phyloP scores from a whole-genome alignment of 257 asterid genomes.

The Solanum lycopersicoides region DNA sequence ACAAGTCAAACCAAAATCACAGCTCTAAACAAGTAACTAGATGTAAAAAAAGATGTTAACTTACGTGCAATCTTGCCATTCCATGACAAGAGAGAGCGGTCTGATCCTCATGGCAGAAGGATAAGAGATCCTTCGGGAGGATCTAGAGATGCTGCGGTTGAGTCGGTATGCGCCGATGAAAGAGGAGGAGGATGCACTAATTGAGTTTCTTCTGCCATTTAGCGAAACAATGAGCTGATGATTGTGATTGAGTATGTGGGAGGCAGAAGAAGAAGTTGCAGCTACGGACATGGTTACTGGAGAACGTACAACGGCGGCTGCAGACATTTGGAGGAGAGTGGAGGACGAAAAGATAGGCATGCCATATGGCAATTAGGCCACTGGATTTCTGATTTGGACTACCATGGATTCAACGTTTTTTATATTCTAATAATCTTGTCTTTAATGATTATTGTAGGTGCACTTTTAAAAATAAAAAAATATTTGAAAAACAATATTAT shows the following conservation, averaged over 20 bases:
- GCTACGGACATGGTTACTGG: neutral
- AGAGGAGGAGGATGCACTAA: constrained; percentile 1
- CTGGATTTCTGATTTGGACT: neutral
- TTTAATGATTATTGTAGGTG: neutral
- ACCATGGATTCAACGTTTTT: neutral
- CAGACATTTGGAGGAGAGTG: neutral
- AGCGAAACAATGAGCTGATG: neutral
- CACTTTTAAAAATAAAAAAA: neutral
- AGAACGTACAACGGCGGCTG: neutral
- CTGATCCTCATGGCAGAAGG: neutral
- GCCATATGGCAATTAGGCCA: neutral
- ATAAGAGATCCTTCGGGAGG: constrained; percentile 8
- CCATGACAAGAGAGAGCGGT: constrained; percentile 47
- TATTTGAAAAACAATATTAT: neutral
- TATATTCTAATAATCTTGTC: neutral
- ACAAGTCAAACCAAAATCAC: neutral
- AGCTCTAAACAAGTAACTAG: neutral
- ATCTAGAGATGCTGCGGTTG: constrained; percentile 9
- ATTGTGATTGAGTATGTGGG: neutral
- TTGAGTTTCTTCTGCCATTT: neutral
- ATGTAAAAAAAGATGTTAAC: neutral
- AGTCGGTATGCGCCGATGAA: constrained; percentile 7
- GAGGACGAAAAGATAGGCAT: neutral
- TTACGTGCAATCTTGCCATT: constrained; percentile 97
- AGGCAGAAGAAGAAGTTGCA: neutral